A percentile compares a stretch with the other conserved stretches of the same genome.
These are phyloP conservation scores for Candida sakaeoensis DNA, from an alignment of 805 yeast genomes.

Conservation along the genomic window DNA sequence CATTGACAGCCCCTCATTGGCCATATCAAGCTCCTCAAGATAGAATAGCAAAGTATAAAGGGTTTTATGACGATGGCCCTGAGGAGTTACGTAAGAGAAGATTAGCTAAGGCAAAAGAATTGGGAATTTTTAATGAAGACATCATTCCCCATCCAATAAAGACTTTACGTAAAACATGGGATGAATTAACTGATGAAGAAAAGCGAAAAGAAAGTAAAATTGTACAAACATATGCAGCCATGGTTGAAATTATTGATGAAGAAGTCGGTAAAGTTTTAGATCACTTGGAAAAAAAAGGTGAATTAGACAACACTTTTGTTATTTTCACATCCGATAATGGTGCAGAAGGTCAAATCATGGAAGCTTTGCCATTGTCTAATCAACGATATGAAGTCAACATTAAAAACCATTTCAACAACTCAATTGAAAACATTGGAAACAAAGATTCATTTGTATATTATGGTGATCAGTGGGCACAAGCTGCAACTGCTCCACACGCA, in stretches of 20 bases:
- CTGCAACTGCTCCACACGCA: conserved; percentile 54
- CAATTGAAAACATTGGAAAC: conserved; percentile 46
- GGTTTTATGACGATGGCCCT: conserved; percentile 49
- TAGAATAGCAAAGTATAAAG: conserved; percentile 44
- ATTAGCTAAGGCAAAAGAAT: conserved; percentile 34
- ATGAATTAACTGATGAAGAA: conserved; percentile 36
- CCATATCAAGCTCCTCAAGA: conserved; percentile 58
- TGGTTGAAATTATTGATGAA: conserved; percentile 54
- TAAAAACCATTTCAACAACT: conserved; percentile 38
- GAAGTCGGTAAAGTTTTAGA: conserved; percentile 49
- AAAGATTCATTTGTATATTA: conserved; percentile 48
- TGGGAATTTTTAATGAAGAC: conserved; percentile 46
- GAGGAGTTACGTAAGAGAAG: conserved; percentile 37
- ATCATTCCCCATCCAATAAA: conserved; percentile 42
- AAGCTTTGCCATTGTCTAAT: conserved; percentile 46
- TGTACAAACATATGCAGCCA: conserved; percentile 61
- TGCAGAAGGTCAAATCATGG: conserved; percentile 58
- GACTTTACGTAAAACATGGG: conserved; percentile 45
- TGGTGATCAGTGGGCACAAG: conserved; percentile 60
- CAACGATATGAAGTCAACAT: conserved; percentile 24
- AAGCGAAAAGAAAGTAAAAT: conserved; percentile 35
- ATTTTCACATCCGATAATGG: conserved; percentile 63
- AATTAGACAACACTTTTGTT: conserved; percentile 53
- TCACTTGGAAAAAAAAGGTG: conserved; percentile 37
- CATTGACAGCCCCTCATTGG: conserved; percentile 68